Percentiles rank a stretch among this genome's conserved stretches.
These are phyloP conservation scores for sunflower (Helianthus annuus) DNA, from an alignment of 129 eudicot species.

Conservation along the genomic window DNA sequence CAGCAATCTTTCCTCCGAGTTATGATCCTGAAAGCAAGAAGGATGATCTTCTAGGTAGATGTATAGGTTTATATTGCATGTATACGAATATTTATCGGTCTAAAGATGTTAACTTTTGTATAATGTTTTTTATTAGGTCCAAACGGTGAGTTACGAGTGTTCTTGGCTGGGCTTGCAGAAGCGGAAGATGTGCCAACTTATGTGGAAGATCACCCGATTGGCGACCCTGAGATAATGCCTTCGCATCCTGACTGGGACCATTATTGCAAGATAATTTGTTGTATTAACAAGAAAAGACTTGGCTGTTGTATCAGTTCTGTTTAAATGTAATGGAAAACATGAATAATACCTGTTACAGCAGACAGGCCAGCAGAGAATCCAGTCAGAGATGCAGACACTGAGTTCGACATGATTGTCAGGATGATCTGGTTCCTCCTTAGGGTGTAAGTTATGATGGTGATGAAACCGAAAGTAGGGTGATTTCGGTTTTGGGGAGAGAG, in stretches of 20 bases:
- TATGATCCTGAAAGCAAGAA: conserved; percentile 31
- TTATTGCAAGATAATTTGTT: conserved; percentile 34
- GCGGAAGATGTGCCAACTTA: conserved; percentile 54
- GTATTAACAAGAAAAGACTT: conserved; percentile 2
- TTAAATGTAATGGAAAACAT: too few species aligned
- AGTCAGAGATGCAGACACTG: too few species aligned
- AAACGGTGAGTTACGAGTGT: conserved; percentile 43
- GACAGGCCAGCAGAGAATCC: too few species aligned
- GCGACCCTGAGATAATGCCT: conserved; percentile 45
- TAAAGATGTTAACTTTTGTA: neutral
- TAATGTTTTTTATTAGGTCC: conserved; percentile 42
- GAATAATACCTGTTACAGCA: too few species aligned
- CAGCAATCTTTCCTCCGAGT: conserved; percentile 40
- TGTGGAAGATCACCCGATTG: conserved; percentile 48
- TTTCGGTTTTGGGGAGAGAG: too few species aligned
- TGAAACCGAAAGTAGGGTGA: too few species aligned
- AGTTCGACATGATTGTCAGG: too few species aligned
- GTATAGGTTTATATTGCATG: neutral
- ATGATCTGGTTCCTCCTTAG: too few species aligned
- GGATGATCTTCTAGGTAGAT: conserved; percentile 46
- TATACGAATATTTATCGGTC: neutral
- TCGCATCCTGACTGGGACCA: conserved; percentile 48
- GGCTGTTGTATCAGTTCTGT: too few species aligned
- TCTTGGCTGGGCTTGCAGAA: conserved; percentile 55
- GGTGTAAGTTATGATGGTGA: too few species aligned